A percentile compares a stretch with the other conserved stretches of the same genome.
These are phyloP conservation scores for Hemisphaericaspora subhashii DNA, from an alignment of 1,139 yeast species.

Conservation along the genomic window DNA sequence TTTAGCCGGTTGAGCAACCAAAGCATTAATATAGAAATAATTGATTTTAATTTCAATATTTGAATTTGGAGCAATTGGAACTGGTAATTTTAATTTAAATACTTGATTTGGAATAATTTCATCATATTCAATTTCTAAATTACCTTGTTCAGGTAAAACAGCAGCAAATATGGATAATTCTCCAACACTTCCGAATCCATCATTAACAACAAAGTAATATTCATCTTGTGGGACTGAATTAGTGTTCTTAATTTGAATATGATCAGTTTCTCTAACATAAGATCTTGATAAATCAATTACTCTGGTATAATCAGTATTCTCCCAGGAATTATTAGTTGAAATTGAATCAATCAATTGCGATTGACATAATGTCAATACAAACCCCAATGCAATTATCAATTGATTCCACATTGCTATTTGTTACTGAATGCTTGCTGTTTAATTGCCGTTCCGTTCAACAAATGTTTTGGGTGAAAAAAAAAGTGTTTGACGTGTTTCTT, in stretches of 20 bases:
- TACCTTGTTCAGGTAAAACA: conserved; percentile 21
- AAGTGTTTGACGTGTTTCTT: conserved; percentile 4
- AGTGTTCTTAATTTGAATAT: conserved; percentile 58
- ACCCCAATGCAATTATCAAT: conserved; percentile 8
- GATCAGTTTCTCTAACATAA: conserved; percentile 63
- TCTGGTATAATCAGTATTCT: conserved; percentile 45
- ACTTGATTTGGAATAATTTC: conserved; percentile 31
- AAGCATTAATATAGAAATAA: conserved; percentile 48
- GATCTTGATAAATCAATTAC: conserved; percentile 64
- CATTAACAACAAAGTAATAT: conserved; percentile 57
- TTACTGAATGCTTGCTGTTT: not conserved
- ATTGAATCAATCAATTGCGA: conserved; percentile 10
- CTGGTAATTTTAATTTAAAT: conserved; percentile 54
- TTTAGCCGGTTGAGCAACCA: conserved; percentile 63
- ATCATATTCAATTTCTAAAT: conserved; percentile 28
- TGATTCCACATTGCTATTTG: conserved; percentile 10
- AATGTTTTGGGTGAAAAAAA: too few relatives aligned
- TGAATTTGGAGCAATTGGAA: conserved; percentile 67
- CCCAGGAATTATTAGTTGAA: conserved; percentile 33
- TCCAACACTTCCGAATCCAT: conserved; percentile 42
- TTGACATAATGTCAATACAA: conserved; percentile 8
- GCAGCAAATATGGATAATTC: conserved; percentile 50
- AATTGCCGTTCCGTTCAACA: too few relatives aligned
- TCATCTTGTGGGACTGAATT: conserved; percentile 52
- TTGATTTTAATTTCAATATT: conserved; percentile 52